phyloP scores from a whole-genome alignment of 2,329 filamentous ascomycete species.

The Xylaria arbuscula region DNA sequence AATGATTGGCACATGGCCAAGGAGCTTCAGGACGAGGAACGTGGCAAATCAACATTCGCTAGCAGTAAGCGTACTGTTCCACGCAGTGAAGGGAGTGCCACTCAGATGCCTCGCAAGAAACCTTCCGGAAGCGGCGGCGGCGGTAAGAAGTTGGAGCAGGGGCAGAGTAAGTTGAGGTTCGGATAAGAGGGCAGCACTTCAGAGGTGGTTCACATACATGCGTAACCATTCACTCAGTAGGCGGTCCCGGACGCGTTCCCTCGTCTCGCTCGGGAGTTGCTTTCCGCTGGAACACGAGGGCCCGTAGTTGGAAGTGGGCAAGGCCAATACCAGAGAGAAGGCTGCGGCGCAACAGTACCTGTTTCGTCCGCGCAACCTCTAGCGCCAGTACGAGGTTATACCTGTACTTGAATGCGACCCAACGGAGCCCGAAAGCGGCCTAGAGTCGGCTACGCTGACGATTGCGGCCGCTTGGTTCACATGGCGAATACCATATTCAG shows the following conservation, averaged over 20 bases:
- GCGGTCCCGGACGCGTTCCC: constrained; percentile 14
- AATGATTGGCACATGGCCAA: constrained; percentile 95
- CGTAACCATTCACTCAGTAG: constrained; percentile 29
- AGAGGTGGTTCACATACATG: constrained; percentile 41
- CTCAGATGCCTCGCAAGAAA: constrained; percentile 56
- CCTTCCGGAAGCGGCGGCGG: constrained; percentile 42
- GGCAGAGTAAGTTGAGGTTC: constrained; percentile 71
- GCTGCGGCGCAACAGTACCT: constrained; percentile 23
- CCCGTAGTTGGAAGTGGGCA: constrained; percentile 3
- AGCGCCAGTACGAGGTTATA: constrained; percentile 12
- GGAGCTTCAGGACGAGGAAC: constrained; percentile 76
- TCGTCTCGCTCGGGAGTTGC: constrained; percentile 12
- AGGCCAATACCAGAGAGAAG: constrained; percentile 26
- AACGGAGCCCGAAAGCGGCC: constrained; percentile 5
- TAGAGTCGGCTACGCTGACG: constrained; percentile 20
- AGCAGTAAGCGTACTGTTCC: constrained; percentile 49
- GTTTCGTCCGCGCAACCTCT: constrained; percentile 4
- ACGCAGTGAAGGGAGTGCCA: constrained; percentile 51
- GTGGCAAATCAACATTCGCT: constrained; percentile 60
- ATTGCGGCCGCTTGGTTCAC: constrained; percentile 15
- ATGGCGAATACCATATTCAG: constrained; percentile 8
- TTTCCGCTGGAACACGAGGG: constrained; percentile 20
- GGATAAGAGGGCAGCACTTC: constrained; percentile 52
- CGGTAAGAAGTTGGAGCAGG: constrained; percentile 62
- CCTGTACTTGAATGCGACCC: constrained; percentile 24